phyloP scores from a whole-genome alignment of 495 filamentous ascomycete species.

The Bacidia rubella region DNA sequence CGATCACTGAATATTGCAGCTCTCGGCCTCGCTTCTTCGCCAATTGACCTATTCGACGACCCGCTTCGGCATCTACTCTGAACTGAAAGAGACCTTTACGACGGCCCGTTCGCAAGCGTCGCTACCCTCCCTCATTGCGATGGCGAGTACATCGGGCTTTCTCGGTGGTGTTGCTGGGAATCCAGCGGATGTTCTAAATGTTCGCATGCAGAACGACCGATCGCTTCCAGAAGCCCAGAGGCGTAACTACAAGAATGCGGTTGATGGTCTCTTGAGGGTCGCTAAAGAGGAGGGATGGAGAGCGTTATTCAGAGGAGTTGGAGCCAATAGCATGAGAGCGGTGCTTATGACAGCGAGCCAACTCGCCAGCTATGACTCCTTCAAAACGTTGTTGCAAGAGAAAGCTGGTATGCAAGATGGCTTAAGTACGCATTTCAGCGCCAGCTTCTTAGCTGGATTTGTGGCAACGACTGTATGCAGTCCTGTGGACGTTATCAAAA shows the following conservation, averaged over 20 bases:
- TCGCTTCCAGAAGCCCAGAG: constrained; percentile 59
- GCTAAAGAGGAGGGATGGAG: constrained; percentile 58
- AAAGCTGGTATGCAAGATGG: constrained; percentile 57
- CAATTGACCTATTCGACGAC: constrained; percentile 43
- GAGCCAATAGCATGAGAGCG: constrained; percentile 80
- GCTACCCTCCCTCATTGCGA: constrained; percentile 58
- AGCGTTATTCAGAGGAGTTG: constrained; percentile 74
- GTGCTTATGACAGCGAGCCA: constrained; percentile 90
- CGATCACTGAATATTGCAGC: constrained; percentile 27
- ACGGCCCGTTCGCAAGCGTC: constrained; percentile 34
- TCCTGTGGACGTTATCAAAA: constrained; percentile 96
- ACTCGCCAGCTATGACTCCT: constrained; percentile 80
- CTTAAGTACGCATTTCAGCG: constrained; percentile 72
- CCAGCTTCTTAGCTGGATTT: constrained; percentile 76
- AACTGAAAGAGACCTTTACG: constrained; percentile 60
- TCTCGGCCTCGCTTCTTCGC: constrained; percentile 81
- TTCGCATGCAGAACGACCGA: constrained; percentile 95
- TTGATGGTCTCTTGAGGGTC: constrained; percentile 81
- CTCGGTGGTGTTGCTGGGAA: constrained; percentile 85
- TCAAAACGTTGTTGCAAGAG: constrained; percentile 66
- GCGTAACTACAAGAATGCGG: constrained; percentile 76
- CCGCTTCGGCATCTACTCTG: constrained; percentile 45
- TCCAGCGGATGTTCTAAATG: constrained; percentile 89
- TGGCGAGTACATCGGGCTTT: constrained; percentile 73
- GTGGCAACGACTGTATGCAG: constrained; percentile 91